Base-by-base conservation (phyloP, 129 eudicot genomes). In the Centaurea solstitialis region DNA sequence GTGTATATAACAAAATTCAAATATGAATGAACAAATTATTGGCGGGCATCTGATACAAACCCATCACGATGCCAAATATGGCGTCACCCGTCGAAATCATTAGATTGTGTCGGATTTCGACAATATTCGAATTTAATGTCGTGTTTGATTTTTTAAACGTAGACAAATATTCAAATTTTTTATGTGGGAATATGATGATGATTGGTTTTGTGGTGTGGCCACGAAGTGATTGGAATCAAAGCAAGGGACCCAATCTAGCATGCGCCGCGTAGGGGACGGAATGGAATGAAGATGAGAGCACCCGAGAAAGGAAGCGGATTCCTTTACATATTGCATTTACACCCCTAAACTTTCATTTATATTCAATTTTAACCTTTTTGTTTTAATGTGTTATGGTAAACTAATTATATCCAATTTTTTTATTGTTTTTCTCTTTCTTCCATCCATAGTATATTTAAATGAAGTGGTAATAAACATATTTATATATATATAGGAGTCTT, bases 191-290 rank as follows among this genome's bases (percentile, higher is more conserved):
- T 57, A 2, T 57, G 65, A 57, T 57, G 65, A 57, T 17, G 22
- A 57, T 57, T 57, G 65, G 65, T n/a, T 53, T 53, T 53, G 62
- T 53, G 62, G 62, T 53, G 62, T 53, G 62, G 62, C 62, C 62
- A 53, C 62, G 18, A 53, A 57, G 65, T n/a, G 65, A 57, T 57
- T 57, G 65, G 65, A 57, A 17, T 57, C 22, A n/a, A n/a, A n/a
- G n/a, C n/a, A n/a, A n/a, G 65, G 65, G 65, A 57, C 65, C 65
- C 65, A 57, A 57, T 57, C 18, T 7, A 57, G 65, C 65, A 57
- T 57, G 65, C 65, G 65, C 20, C 20, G 65, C 9, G 22, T 53
- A 50, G 18, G 61, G 61, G 20, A 50, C 20, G 64, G 22, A 53
- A 17, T 53, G 21, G 21, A 53, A 53, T 53, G 64, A 53, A 53